These are phyloP conservation scores for Croton setiger DNA, from an alignment of 441 rosid genomes.

Conservation along the genomic window DNA sequence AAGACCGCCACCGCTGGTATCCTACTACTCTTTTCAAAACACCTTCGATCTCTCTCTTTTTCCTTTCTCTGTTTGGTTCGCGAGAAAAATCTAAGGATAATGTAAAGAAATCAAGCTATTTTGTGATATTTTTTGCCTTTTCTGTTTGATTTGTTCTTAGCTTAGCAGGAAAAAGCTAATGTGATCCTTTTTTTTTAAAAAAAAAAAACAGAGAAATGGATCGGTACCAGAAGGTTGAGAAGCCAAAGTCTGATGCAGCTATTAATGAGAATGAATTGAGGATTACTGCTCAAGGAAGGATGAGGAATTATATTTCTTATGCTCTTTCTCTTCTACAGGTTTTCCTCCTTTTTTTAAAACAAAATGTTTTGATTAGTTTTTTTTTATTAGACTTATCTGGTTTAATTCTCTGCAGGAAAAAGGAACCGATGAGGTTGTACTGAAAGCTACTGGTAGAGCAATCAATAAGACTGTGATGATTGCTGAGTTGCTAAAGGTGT, in stretches of 20 bases:
- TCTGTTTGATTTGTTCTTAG: background rate
- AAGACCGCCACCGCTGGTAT: constrained; percentile 8
- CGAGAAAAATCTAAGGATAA: background rate
- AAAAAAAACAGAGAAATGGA: constrained; percentile 20
- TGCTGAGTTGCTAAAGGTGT: constrained; percentile 73
- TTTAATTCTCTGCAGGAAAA: constrained; percentile 43
- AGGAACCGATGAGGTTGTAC: constrained; percentile 55
- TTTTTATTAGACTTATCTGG: background rate
- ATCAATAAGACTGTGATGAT: constrained; percentile 81
- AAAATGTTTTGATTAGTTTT: background rate
- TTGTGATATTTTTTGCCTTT: background rate
- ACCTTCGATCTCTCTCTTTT: background rate
- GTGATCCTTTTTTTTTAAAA: background rate
- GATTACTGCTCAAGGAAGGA: constrained; percentile 41
- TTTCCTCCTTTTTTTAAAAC: background rate
- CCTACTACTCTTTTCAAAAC: background rate
- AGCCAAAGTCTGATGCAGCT: constrained; percentile 32
- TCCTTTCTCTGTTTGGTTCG: constrained; percentile 3
- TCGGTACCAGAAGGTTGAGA: constrained; percentile 38
- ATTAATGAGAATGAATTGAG: constrained; percentile 36
- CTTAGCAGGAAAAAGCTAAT: background rate
- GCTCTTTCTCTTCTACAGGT: constrained; percentile 35
- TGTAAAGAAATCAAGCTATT: background rate
- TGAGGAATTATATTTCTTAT: constrained; percentile 40
- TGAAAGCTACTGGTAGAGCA: constrained; percentile 87